Evolutionary conservation across 2,329 filamentous ascomycete species (phyloP), one percentile per base, ranked within the genome.

Genomic region (Cladosporium colombiae): DNA sequence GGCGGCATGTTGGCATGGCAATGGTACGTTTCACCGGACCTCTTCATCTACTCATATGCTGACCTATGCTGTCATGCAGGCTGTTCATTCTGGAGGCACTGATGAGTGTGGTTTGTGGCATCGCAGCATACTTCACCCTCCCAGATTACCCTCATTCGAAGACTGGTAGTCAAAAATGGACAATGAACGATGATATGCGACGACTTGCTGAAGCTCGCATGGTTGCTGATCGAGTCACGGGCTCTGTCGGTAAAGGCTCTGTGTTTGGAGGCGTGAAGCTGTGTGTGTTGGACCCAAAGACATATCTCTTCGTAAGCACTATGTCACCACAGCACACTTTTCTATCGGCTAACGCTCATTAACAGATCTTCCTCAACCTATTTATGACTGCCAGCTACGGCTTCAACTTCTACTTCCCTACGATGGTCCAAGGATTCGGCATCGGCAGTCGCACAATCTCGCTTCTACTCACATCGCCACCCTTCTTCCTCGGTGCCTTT

Each of bases 161-260:
- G 37, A 63, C 50, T 18, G 64, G 63, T 1, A 52, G 37, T 6
- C 55, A 59, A 11, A 59, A 40, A 21, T 65, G 63, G 63, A 59
- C 56, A 7, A 56, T 63, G 57, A 33, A 46, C 11, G 18, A 57
- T 6, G 50, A 66, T 18, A 50, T 46, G 46, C 58, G 58, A 14
- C 46, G 44, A 23, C 58, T 62, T n/a, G 58, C 64, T 27, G 64
- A 68, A 78, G 80, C 37, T 82, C 80, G 0, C 81, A 85, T 70
- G 29, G 55, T 46, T 5, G 63, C 63, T 5, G 63, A 65, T n/a
- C 37, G 63, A 7, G 55, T 65, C 25, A 59, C 63, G 21, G 56
- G 55, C 8, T 50, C 55, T 14, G 37, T 23, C 10, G 63, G 55
- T 13, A 49, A 31, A 18, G 53, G 55, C 5, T 50, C 33, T n/a